Evolutionary conservation across 2,329 filamentous ascomycete genomes (phyloP), one percentile per base, ranked within the genome.

Genomic region (Ceratocystis papillata): DNA sequence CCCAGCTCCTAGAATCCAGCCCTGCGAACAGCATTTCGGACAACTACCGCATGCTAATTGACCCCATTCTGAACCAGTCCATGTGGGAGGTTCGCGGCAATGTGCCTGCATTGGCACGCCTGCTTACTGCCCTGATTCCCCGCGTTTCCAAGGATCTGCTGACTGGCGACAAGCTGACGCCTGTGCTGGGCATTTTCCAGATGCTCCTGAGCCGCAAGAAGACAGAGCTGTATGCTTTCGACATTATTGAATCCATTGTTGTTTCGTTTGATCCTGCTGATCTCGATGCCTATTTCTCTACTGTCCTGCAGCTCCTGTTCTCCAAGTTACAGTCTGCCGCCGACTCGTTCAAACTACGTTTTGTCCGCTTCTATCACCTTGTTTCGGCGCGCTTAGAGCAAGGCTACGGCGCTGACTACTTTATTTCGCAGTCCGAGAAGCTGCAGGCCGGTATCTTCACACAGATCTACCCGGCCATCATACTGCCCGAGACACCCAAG

Each of bases 61-160:
- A 80, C 0, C 89, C 90, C 3, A 83, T 97, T 41, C 82, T 99
- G 59, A 84, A 84, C 70, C 89, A 90, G n/a, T 78, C 83, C 1
- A 81, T 95, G 69, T 99, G 95, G 94, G 91, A 96, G 70, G 89
- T 87, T 3, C 87, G 88, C 73, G 94, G 94, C 72, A 99, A 96
- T 72, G 87, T 96, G 1, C 95, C 95, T 5, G 94, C 92, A 3
- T 84, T 96, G 70, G 88, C 91, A 33, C 87, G 94, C 67, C 81
- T 99, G 61, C 78, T 99, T 60, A 85, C 87, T 10, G 88, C 90
- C 17, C 88, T 97, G 70, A 87, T 97, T 70, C 86, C 89, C 17
- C 87, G 89, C 70, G 88, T 87, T 30, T 82, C 87, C 2, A 79
- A 85, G 67, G 81, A 85, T 55, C 91, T 99, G 70, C 78, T 89